Base-by-base conservation (phyloP, 2,329 filamentous ascomycete species). In the Huntiella omanensis region DNA sequence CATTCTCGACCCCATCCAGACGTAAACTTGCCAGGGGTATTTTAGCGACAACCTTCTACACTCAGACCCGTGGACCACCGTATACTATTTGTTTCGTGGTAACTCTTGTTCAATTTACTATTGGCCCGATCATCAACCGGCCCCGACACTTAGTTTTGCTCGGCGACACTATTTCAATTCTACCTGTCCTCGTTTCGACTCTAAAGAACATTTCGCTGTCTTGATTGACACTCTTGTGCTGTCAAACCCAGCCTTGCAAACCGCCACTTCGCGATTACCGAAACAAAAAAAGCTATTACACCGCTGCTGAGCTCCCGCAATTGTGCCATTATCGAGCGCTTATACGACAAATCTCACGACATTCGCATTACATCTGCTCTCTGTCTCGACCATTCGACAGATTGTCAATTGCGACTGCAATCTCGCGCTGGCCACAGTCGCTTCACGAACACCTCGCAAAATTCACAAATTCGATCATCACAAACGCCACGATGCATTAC, bases 401-500 rank as follows among this genome's bases (percentile, higher is more conserved):
- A 28, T 28, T 28, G 22, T 10, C 22, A 28, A 28, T 28, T 28
- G 22, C 22, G 22, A 28, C 22, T 28, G 6, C 6, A 28, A 28
- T 28, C 22, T 28, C 22, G 8, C 6, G 22, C 22, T 28, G 22
- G 8, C 3, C 22, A 28, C 22, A 28, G 22, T 28, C 22, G 22
- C 22, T 28, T 28, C 28, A 36, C 35, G 11, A 28, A 17, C 36
- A 32, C 16, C 16, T 13, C 11, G 11, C n/a, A 34, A 13, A 45
- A 28, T 4, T 15, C 15, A 45, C 15, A 28, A 15, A 44, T 35
- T 41, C 33, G 12, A 40, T 8, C 38, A 28, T 28, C 22, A 44
- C 41, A 49, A 17, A 39, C 40, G 35, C 51, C 56, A 67, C 55
- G 54, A 91, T 94, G 85, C 87, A 94, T 62, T 86, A 88, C 69